Conservation (phyloP, 83 land plant genomes). For the Thuja plicata region DNA sequence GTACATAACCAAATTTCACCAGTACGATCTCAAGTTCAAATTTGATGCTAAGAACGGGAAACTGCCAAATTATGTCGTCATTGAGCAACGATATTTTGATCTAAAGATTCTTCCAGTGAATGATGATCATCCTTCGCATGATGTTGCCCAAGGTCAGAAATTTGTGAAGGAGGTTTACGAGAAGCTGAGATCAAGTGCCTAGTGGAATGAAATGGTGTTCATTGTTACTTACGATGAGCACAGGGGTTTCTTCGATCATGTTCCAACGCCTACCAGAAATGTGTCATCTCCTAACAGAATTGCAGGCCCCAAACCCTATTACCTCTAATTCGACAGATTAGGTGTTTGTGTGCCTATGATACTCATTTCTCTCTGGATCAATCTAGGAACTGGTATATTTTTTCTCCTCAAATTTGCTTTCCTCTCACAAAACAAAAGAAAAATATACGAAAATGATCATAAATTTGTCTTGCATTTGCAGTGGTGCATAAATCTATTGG, state of each 20-base stretch:
- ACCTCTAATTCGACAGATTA: constrained; percentile 76
- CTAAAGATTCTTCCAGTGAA: neutral
- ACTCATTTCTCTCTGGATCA: constrained; percentile 89
- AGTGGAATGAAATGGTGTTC: constrained; percentile 18
- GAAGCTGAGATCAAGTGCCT: too few species aligned
- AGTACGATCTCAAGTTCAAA: constrained; percentile 67
- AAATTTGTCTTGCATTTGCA: constrained; percentile 21
- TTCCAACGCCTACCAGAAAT: constrained; percentile 69
- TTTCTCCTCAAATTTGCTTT: too few species aligned
- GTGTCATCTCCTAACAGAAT: constrained; percentile 89
- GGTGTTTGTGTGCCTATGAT: constrained; percentile 88
- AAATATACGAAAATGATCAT: too few species aligned
- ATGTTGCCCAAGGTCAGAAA: constrained; percentile 84
- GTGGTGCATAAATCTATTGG: constrained; percentile 76
- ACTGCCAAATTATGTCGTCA: constrained; percentile 87
- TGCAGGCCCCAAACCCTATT: constrained; percentile 50
- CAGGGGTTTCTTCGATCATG: constrained; percentile 95
- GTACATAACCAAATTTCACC: too few species aligned
- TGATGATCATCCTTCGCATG: constrained; percentile 83
- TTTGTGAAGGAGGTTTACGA: constrained; percentile 77
- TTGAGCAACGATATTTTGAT: constrained; percentile 90
- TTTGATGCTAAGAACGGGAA: constrained; percentile 68
- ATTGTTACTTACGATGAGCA: constrained; percentile 25
- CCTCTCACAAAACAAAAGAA: too few species aligned
- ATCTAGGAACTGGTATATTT: too few species aligned